Evolutionary conservation across 2,329 filamentous ascomycete species (phyloP), one percentile per base, ranked within the genome.

Genomic region (Sporothrix humicola): DNA sequence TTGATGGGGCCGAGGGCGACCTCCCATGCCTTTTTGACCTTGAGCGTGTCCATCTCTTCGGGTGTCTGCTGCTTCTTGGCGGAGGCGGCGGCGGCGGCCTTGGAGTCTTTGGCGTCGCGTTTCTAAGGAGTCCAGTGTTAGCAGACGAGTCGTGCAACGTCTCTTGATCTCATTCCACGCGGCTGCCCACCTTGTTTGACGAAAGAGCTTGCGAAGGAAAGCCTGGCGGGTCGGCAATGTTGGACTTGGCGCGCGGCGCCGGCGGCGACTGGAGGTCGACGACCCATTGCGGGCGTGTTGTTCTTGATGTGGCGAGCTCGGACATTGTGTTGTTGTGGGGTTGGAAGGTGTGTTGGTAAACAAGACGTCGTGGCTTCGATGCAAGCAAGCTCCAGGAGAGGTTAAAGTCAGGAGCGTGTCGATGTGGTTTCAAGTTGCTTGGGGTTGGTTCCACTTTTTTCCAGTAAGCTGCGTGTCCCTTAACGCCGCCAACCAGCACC

Each of bases 1-100:
- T 99, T 99, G 76, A 96, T 92, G 0, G 96, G 96, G 1, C 92
- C 95, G 66, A 99, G 89, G 58, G 96, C 95, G 61, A 99, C 89
- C 83, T 99, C 96, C 96, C 96, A 99, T 0, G 96, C 96, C 83
- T 99, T 99, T 84, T 99, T 99, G 79, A 99, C 86, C 86, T 98
- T 98, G 76, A 99, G 87, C 26, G 92, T 94, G 82, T 98, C 95
- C 87, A 95, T 98, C 83, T 98, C 95, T 79, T 92, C 92, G 77
- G 91, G 83, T 0, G 92, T 91, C 74, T 91, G 85, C 79, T 92
- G 90, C 73, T 81, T 86, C 77, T 85, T 83, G 76, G 87, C 87
- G 42, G 77, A 75, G 17, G 66, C 68, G 1, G 50, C 69, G 3
- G 73, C 71, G 2, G 66, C 73, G 5, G 71, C 63, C 59, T 76